phyloP scores from a whole-genome alignment of 2,329 filamentous ascomycete species.

The Colletotrichum australisinense region DNA sequence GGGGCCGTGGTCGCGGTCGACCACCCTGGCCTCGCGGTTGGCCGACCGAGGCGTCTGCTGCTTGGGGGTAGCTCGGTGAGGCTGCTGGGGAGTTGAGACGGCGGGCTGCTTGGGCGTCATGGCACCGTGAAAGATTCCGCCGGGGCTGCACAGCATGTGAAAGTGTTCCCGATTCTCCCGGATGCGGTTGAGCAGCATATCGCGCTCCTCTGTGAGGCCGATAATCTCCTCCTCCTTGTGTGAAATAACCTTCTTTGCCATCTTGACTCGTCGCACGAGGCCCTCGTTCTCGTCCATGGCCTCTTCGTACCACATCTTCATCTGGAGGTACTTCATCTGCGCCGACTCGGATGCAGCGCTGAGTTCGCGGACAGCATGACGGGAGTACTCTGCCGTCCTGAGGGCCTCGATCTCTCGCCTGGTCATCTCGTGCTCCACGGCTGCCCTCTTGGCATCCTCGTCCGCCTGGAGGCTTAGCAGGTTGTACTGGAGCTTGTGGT shows the following conservation, averaged over 20 bases:
- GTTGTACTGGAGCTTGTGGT: constrained; percentile 91
- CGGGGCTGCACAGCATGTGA: constrained; percentile 80
- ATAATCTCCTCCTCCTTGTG: constrained; percentile 81
- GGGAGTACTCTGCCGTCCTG: constrained; percentile 77
- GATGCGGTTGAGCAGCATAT: constrained; percentile 83
- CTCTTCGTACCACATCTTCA: constrained; percentile 74
- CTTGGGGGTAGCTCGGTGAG: constrained; percentile 59
- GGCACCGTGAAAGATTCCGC: constrained; percentile 72
- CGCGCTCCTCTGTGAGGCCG: constrained; percentile 78
- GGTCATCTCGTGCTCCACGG: constrained; percentile 93
- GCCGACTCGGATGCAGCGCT: constrained; percentile 64
- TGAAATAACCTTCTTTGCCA: constrained; percentile 82
- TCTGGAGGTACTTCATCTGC: constrained; percentile 67
- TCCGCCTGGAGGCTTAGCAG: constrained; percentile 86
- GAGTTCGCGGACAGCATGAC: constrained; percentile 67
- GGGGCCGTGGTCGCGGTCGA: constrained; percentile 64
- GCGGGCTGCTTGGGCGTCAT: constrained; percentile 67
- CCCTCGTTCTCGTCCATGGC: constrained; percentile 74
- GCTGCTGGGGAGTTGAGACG: constrained; percentile 56
- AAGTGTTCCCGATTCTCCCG: constrained; percentile 91
- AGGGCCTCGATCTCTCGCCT: constrained; percentile 88
- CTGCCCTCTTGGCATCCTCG: constrained; percentile 86
- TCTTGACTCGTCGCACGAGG: constrained; percentile 73
- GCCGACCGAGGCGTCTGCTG: constrained; percentile 62
- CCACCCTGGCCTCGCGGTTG: constrained; percentile 50